Base-by-base conservation (phyloP, 352 stramenopile genomes). In the Peronospora tabacina region DNA sequence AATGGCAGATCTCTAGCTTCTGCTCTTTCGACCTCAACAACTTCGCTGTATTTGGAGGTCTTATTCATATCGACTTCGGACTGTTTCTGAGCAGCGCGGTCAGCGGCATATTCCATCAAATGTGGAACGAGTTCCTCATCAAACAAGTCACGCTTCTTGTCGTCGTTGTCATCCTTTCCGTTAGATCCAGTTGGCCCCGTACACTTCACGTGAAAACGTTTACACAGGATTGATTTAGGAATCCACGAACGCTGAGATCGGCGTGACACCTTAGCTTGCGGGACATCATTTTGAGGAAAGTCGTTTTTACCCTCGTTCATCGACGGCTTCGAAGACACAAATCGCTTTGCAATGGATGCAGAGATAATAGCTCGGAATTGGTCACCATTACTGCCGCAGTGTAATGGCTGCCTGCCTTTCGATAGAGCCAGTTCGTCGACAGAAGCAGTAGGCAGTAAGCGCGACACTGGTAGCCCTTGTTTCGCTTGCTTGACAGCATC, bases 181-280 rank as follows among this genome's bases (percentile, higher is more conserved):
- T 52, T 63, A 1, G 55, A 54, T 6, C 53, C 58, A 5, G 63
- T 80, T 1, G 64, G 53, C 0, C 64, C 63, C n/a, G 13, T 53
- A 36, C 77, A 87, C 30, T 87, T 85, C 1, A 89, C 70, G 32
- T 72, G 78, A 48, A 90, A 94, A 5, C 82, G 82, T 52, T 94
- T 94, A 58, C 82, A 91, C 0, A 94, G 63, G 16, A 94, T 39
- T 7, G 67, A 58, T 24, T 75, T 78, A 4, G 82, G 82, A 19
- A 84, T 69, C 78, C 80, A 94, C 8, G 54, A 22, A 44, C 49
- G 67, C 52, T 85, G 61, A 2, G 63, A 79, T 8, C 80, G 71
- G 33, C 63, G 57, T 13, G 76, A 86, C 7, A 55, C 45, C 50
- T 86, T 83, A 8, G 30, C 28, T 30, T 32, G 47, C 15, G 34